Evolutionary conservation across 495 filamentous ascomycete species (phyloP).

Genomic region (Lindgomyces ingoldianus): DNA sequence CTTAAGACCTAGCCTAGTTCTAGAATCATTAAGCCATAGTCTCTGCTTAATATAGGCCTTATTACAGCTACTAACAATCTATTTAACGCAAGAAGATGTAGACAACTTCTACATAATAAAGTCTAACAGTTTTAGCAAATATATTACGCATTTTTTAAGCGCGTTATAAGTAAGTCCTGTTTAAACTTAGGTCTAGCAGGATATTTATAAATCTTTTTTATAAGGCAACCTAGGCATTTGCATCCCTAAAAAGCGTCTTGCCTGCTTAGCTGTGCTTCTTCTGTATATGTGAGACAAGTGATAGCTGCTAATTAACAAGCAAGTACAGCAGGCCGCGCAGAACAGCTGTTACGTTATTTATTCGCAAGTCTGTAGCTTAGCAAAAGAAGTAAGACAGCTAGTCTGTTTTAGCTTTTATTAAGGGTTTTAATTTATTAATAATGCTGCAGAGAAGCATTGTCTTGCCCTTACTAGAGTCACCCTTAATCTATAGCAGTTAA

Average conservation of each 20-base stretch:
- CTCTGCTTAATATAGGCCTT: conserved; percentile 40
- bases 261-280: conserved; percentile 37
- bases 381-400: conserved; percentile 5
- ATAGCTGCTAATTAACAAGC: conserved; percentile 43
- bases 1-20: conserved; percentile 44
- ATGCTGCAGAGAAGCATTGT: conserved; percentile 43
- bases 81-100: conserved; percentile 40
- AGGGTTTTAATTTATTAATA: conserved; percentile 38
- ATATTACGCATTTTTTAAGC: too few relatives aligned
- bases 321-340: conserved; percentile 48
- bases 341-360: conserved; percentile 48
- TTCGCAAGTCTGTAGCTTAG: conserved; percentile 29
- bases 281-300: too few relatives aligned
- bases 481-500: background rate
- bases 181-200: conserved; percentile 36
- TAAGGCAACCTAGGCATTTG: conserved; percentile 42
- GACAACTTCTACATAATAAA: conserved; percentile 36
- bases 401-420: background rate
- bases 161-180: background rate
- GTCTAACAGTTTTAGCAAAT: conserved; percentile 39
- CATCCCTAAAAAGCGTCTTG: conserved; percentile 44
- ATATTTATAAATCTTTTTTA: conserved; percentile 42
- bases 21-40: conserved; percentile 27
- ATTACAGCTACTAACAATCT: conserved; percentile 46
- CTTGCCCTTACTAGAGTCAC: conserved; percentile 1